These are phyloP conservation scores for Leccinum subfulvum DNA, from an alignment of 1,284 basidiomycete genomes.

Conservation along the genomic window DNA sequence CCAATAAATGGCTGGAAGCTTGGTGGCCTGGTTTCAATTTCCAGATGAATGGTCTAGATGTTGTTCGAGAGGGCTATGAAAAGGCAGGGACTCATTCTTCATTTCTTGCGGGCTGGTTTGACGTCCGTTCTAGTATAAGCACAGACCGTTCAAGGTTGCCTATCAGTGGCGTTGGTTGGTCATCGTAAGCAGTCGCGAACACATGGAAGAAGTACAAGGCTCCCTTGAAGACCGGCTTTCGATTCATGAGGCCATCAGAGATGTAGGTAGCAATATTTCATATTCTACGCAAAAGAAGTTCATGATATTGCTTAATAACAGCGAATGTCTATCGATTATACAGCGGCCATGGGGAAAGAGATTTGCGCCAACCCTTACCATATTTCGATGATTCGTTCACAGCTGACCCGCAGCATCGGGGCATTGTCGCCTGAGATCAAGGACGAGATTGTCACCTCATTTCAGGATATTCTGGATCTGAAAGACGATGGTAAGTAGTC, in stretches of 20 bases:
- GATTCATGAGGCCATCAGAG: constrained; percentile 31
- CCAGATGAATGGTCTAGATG: constrained; percentile 2
- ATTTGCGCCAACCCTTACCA: constrained; percentile 30
- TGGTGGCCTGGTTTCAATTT: constrained; percentile 17
- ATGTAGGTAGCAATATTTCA: constrained; percentile 25
- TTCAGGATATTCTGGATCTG: constrained; percentile 26
- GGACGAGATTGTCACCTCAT: constrained; percentile 34
- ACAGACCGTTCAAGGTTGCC: constrained; percentile 42
- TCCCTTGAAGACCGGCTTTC: constrained; percentile 41
- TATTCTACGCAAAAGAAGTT: background rate
- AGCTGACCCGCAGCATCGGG: constrained; percentile 34
- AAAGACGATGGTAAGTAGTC: constrained; percentile 16
- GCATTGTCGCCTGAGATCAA: constrained; percentile 28
- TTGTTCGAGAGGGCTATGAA: constrained; percentile 25
- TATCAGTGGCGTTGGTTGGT: constrained; percentile 40
- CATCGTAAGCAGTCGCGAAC: constrained; percentile 36
- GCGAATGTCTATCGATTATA: constrained; percentile 28
- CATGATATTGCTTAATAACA: background rate
- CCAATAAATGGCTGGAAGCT: constrained; percentile 15
- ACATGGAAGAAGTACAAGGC: constrained; percentile 42
- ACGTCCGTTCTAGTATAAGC: constrained; percentile 32
- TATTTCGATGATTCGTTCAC: constrained; percentile 21
- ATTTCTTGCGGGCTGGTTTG: background rate
- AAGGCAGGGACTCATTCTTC: constrained; percentile 9
- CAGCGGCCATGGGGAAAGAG: constrained; percentile 24